phyloP scores from a whole-genome alignment of 306 rosid species.

The Vigna reflexopilosa region DNA sequence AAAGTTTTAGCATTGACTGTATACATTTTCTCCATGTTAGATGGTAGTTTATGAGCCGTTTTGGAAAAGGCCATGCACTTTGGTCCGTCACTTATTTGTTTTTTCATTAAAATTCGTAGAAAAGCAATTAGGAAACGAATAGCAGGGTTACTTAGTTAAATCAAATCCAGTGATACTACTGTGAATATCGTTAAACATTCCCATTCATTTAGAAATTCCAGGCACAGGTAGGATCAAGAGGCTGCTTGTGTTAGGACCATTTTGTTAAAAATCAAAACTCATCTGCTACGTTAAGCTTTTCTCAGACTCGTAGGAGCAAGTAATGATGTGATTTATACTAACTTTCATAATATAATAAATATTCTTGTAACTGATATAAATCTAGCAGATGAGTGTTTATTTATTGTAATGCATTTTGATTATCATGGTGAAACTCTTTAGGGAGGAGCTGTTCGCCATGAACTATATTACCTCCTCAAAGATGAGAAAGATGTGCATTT shows the following conservation, averaged over 20 bases:
- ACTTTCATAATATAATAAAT: neutral
- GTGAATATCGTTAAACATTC: neutral
- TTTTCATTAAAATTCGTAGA: neutral
- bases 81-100: neutral
- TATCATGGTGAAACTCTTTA: slow-evolving; percentile 1
- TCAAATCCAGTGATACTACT: neutral
- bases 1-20: neutral
- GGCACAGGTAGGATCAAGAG: neutral
- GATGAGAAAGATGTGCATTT: slow-evolving; percentile 25
- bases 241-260: neutral
- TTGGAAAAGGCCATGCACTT: neutral
- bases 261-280: neutral
- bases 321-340: neutral
- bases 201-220: neutral
- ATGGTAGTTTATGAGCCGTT: neutral
- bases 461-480: slow-evolving; percentile 22
- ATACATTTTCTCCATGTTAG: neutral
- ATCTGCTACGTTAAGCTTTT: neutral
- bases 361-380: neutral
- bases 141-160: neutral
- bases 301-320: neutral
- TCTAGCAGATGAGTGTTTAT: neutral
- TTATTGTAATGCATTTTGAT: slow-evolving; percentile 4
- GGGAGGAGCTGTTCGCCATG: slow-evolving; percentile 12
- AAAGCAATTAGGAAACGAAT: neutral